Conservation (phyloP, 139 green algal genomes). For the Edaphochlamys debaryana region DNA sequence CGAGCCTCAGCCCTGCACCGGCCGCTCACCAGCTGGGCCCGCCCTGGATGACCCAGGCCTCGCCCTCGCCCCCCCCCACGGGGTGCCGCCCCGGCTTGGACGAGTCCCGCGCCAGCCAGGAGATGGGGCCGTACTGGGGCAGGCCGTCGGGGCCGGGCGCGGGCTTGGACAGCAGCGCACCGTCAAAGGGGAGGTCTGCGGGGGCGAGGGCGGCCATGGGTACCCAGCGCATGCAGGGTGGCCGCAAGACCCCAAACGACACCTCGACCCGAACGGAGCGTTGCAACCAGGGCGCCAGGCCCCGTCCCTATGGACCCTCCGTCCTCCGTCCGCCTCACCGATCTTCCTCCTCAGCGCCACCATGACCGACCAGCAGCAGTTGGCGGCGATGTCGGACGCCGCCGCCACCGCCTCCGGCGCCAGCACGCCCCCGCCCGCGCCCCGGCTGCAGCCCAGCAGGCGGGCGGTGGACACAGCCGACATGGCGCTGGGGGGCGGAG, state of each 20-base stretch:
- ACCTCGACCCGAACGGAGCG: no score
- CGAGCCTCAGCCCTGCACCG: no score
- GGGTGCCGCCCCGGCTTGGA: conserved; percentile 23
- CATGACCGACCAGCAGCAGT: conserved; percentile 37
- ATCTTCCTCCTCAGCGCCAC: conserved; percentile 15
- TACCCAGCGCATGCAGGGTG: no score
- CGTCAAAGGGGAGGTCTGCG: conserved; percentile 29
- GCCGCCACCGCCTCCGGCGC: conserved; percentile 17
- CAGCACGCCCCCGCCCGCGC: background rate
- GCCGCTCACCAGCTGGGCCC: background rate
- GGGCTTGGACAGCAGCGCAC: conserved; percentile 21
- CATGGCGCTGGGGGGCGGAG: background rate
- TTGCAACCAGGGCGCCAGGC: no score
- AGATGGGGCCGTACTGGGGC: conserved; percentile 7
- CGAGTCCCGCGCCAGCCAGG: conserved; percentile 33
- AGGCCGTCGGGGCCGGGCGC: background rate
- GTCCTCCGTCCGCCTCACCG: background rate
- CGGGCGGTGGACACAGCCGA: background rate
- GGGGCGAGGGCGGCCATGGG: background rate
- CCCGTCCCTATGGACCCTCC: no score
- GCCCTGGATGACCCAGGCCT: conserved; percentile 34
- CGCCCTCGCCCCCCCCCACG: conserved; percentile 13
- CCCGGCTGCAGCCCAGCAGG: background rate
- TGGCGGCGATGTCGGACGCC: background rate
- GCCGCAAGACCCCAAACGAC: background rate